Conservation (phyloP, 1,284 basidiomycete species). For the Ganoderma boninense region DNA sequence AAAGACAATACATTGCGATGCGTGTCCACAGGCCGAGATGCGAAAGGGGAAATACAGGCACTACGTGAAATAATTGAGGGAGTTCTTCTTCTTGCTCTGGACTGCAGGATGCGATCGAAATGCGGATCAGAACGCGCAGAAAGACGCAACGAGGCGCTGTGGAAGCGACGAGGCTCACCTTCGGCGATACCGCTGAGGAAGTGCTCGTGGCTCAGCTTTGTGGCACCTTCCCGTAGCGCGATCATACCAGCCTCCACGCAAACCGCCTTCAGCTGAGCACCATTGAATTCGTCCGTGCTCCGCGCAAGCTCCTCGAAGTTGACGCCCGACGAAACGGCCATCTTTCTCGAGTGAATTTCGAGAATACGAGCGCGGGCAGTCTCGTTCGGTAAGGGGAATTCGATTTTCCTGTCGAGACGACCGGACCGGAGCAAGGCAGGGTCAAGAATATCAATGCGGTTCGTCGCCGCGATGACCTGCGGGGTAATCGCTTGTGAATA, state of each 20-base stretch:
- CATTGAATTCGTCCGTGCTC: conserved; percentile 84
- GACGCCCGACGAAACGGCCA: conserved; percentile 81
- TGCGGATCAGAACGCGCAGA: conserved; percentile 31
- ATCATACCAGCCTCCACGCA: conserved; percentile 99
- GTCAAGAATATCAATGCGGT: conserved; percentile 97
- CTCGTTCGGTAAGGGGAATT: conserved; percentile 83
- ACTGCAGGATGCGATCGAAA: conserved; percentile 52
- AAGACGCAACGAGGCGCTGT: conserved; percentile 15
- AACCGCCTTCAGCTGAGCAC: conserved; percentile 85
- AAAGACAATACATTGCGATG: conserved; percentile 25
- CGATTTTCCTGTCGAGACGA: conserved; percentile 82
- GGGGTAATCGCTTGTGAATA: not conserved
- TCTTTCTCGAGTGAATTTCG: conserved; percentile 91
- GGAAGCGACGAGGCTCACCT: conserved; percentile 54
- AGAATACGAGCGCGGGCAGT: conserved; percentile 77
- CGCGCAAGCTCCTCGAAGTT: conserved; percentile 83
- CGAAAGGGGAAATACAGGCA: conserved; percentile 24
- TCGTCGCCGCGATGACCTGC: conserved; percentile 98
- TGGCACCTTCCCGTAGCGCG: conserved; percentile 91
- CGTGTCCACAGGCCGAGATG: conserved; percentile 20
- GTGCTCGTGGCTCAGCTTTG: conserved; percentile 91
- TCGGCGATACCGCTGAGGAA: conserved; percentile 94
- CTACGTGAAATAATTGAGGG: conserved; percentile 90
- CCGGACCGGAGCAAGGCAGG: conserved; percentile 81
- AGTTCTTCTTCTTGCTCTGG: conserved; percentile 97